Evolutionary conservation across 345 rosid species (phyloP).

Genomic region (Eucalyptus fibrosa): DNA sequence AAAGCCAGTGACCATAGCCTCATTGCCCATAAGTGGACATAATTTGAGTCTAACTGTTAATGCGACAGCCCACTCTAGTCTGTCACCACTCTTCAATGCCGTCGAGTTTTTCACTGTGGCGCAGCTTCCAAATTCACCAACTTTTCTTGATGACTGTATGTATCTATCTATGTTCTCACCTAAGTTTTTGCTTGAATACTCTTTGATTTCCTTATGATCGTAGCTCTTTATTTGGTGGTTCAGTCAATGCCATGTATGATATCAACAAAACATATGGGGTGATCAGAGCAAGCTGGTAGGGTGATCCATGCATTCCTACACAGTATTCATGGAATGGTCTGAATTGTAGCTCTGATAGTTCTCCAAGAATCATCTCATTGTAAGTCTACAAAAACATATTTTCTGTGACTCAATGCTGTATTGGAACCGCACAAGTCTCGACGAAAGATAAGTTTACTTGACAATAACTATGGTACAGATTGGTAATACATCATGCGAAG

Average conservation of each 20-base stretch:
- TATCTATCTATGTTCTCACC: background rate
- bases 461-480: no score
- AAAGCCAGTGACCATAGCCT: background rate
- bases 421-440: background rate
- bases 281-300: constrained; percentile 4
- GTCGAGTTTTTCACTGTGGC: constrained; percentile 9
- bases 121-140: constrained; percentile 1
- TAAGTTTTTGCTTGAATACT: background rate
- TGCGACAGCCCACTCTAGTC: background rate
- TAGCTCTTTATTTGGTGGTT: background rate
- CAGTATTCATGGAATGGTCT: background rate
- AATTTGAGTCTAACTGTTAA: background rate
- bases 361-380: constrained; percentile 2
- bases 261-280: constrained; percentile 1
- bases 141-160: background rate
- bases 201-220: background rate
- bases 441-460: background rate
- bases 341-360: background rate
- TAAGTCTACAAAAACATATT: background rate
- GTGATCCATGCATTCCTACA: constrained; percentile 14
- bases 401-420: background rate
- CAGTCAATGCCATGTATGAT: constrained; percentile 15
- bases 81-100: constrained; percentile 29
- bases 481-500: background rate
- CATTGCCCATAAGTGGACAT: background rate